Percentiles rank a stretch among this genome's conserved stretches.
Conservation (phyloP, 2,329 filamentous ascomycete species). For the Penicillium sp. region DNA sequence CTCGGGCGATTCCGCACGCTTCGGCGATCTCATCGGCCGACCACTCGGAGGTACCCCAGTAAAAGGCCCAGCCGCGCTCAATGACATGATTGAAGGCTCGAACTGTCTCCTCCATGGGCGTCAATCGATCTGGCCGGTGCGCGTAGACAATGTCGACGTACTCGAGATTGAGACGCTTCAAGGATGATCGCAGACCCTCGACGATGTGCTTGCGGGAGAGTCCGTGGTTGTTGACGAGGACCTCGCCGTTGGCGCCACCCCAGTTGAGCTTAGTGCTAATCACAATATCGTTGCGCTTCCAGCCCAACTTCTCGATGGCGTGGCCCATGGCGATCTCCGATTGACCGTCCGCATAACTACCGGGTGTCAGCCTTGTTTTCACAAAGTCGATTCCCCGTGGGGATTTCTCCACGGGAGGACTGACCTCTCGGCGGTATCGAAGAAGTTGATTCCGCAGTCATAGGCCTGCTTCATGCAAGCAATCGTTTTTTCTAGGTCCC, state of each 20-base stretch:
- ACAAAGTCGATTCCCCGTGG: background rate
- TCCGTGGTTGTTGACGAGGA: constrained; percentile 56
- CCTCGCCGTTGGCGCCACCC: constrained; percentile 50
- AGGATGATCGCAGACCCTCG: constrained; percentile 56
- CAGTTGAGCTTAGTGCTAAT: constrained; percentile 51
- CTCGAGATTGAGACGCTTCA: constrained; percentile 56
- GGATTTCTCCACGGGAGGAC: background rate
- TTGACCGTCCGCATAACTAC: constrained; percentile 5
- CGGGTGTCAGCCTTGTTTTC: background rate
- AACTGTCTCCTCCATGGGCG: constrained; percentile 66
- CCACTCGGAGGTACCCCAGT: constrained; percentile 69
- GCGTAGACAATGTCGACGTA: constrained; percentile 68
- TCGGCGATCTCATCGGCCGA: constrained; percentile 60
- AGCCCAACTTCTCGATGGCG: constrained; percentile 51
- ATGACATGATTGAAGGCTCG: constrained; percentile 68
- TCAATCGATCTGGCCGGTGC: constrained; percentile 62
- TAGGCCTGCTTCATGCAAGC: constrained; percentile 49
- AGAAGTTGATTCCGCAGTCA: constrained; percentile 53
- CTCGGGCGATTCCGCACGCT: constrained; percentile 57
- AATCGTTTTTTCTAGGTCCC: constrained; percentile 12
- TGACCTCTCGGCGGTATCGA: constrained; percentile 51
- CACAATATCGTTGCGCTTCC: constrained; percentile 51
- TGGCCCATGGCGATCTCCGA: constrained; percentile 30
- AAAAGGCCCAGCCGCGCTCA: constrained; percentile 61
- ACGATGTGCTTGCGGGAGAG: constrained; percentile 66